phyloP scores from a whole-genome alignment of 495 filamentous ascomycete species.

The Neurospora sp. region DNA sequence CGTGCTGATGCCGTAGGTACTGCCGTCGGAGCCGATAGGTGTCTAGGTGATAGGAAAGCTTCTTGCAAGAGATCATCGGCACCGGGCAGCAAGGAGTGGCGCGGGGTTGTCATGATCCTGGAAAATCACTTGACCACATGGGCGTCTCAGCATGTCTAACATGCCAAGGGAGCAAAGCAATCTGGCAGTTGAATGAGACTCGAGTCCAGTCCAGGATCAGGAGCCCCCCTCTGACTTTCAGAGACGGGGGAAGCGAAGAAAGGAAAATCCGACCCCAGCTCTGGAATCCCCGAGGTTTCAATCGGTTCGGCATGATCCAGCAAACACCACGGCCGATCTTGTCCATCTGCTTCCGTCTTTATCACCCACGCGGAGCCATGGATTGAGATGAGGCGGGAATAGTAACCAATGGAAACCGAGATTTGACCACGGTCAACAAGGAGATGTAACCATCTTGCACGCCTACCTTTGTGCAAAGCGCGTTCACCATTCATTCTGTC shows the following conservation, averaged over 20 bases:
- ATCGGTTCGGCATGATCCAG: not conserved
- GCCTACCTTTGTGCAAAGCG: not conserved
- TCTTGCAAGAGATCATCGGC: not conserved
- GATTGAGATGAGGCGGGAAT: not conserved
- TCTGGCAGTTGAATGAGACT: not conserved
- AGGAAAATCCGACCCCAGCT: not conserved
- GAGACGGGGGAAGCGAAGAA: not conserved
- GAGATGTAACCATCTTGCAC: not conserved
- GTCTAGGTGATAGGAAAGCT: not conserved
- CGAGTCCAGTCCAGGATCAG: not conserved
- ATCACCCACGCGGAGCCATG: not conserved
- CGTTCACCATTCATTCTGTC: not conserved
- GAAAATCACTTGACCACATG: not conserved
- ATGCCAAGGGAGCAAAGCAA: not conserved
- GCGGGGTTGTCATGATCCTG: not conserved
- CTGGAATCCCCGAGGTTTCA: not conserved
- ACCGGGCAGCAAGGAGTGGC: not conserved
- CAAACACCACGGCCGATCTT: not conserved
- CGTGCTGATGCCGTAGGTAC: not conserved
- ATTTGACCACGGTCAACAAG: not conserved
- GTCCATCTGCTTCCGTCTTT: not conserved
- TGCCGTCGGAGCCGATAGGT: not conserved
- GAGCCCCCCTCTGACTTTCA: not conserved
- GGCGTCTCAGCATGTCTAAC: not conserved
- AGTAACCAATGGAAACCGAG: not conserved